These are phyloP conservation scores for Paraconiothyrium brasiliense DNA, from an alignment of 2,329 filamentous ascomycete species.

Conservation along the genomic window DNA sequence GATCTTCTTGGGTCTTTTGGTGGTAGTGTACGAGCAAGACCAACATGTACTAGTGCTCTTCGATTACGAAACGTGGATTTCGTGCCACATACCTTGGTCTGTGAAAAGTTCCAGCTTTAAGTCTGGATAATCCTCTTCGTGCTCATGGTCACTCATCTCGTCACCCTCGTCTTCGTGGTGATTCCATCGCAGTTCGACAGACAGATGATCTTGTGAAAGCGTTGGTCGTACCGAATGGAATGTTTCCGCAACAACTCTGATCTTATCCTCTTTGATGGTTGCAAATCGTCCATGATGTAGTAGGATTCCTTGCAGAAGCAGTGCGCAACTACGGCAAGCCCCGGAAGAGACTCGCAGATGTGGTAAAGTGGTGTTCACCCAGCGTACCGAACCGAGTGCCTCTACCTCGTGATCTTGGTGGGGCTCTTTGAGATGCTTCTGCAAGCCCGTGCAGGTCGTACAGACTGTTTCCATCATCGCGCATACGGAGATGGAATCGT, in stretches of 20 bases:
- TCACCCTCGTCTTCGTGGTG: conserved; percentile 27
- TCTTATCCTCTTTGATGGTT: conserved; percentile 32
- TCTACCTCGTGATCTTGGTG: conserved; percentile 26
- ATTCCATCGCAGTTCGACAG: conserved; percentile 46
- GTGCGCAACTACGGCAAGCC: conserved; percentile 43
- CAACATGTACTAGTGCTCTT: neutral
- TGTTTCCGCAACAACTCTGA: conserved; percentile 41
- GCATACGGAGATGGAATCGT: neutral
- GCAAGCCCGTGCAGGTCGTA: conserved; percentile 45
- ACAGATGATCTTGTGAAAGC: conserved; percentile 43
- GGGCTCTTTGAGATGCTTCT: conserved; percentile 38
- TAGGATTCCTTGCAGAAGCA: conserved; percentile 45
- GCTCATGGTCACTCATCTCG: conserved; percentile 33
- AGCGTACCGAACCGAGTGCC: conserved; percentile 26
- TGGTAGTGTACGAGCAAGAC: neutral
- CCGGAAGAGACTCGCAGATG: conserved; percentile 39
- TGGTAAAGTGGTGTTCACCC: conserved; percentile 42
- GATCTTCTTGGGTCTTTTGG: conserved; percentile 10
- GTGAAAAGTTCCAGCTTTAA: conserved; percentile 49
- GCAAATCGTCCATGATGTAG: conserved; percentile 44
- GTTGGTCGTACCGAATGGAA: conserved; percentile 28
- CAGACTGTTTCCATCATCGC: conserved; percentile 41
- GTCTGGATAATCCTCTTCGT: conserved; percentile 39
- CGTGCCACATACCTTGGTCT: conserved; percentile 41
- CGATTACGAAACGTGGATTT: conserved; percentile 16